A percentile compares a stretch with the other conserved stretches of the same genome.
Evolutionary conservation across 2,329 filamentous ascomycete species (phyloP).

Genomic region (Fusarium brevicatenulatum): DNA sequence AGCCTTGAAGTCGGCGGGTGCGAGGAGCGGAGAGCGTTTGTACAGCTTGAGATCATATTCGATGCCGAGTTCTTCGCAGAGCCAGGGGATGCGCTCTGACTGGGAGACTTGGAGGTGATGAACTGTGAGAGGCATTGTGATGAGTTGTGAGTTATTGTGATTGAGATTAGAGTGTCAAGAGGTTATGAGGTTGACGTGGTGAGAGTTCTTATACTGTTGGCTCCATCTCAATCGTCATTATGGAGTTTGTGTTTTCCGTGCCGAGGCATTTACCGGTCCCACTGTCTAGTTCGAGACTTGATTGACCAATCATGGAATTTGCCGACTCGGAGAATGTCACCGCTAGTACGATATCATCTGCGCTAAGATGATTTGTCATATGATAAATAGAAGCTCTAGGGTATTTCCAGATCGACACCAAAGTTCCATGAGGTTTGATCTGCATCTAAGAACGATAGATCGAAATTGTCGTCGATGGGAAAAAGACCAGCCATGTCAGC

Average conservation of each 20-base stretch:
- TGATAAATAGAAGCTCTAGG: neutral
- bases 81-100: constrained; percentile 71
- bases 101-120: constrained; percentile 69
- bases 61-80: constrained; percentile 71
- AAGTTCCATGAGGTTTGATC: neutral
- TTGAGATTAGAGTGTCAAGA: neutral
- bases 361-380: neutral
- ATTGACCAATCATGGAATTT: constrained; percentile 7
- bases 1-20: constrained; percentile 37
- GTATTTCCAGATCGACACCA: neutral
- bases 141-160: neutral
- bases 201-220: constrained; percentile 3
- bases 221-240: neutral
- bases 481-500: constrained; percentile 17
- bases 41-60: constrained; percentile 54
- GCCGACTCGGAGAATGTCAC: constrained; percentile 3
- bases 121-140: constrained; percentile 50
- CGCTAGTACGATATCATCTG: neutral
- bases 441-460: neutral
- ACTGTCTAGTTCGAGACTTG: fast-evolving
- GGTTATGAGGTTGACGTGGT: too few species aligned
- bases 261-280: constrained; percentile 27
- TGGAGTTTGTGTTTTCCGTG: constrained; percentile 1
- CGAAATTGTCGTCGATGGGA: neutral
- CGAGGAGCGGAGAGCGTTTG: constrained; percentile 29